Conservation (phyloP, 2,329 filamentous ascomycete genomes). For the Colletotrichum costaricense region DNA sequence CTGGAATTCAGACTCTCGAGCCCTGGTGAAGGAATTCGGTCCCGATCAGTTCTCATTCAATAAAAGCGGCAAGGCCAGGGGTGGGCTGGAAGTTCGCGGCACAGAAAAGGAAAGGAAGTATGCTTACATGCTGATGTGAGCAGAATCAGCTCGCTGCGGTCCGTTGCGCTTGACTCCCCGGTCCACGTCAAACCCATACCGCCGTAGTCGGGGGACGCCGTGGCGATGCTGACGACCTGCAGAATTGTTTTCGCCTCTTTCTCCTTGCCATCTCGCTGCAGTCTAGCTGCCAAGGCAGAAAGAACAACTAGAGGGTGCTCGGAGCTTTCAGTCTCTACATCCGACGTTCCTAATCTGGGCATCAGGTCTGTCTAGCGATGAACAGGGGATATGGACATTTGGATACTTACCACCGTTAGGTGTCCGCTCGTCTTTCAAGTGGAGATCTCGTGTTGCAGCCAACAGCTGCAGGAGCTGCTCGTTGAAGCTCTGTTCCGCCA, state of each 20-base stretch:
- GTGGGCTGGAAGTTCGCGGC: background rate
- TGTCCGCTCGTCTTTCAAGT: background rate
- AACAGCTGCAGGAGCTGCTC: background rate
- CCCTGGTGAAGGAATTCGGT: conserved; percentile 34
- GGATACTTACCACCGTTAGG: background rate
- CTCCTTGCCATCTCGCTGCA: background rate
- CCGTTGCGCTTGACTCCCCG: background rate
- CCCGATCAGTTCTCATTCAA: background rate
- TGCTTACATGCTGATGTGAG: conserved; percentile 18
- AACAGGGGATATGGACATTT: background rate
- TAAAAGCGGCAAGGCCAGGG: background rate
- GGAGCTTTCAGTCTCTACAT: background rate
- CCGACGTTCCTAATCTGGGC: background rate
- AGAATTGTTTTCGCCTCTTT: background rate
- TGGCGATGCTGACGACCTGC: conserved; percentile 11
- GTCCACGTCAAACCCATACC: conserved; percentile 13
- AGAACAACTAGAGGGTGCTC: background rate
- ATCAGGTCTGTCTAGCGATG: background rate
- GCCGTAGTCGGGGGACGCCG: conserved; percentile 11
- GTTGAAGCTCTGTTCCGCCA: background rate
- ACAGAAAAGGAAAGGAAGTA: background rate
- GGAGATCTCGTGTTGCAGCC: background rate
- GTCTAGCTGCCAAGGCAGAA: background rate
- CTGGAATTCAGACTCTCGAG: conserved; percentile 19
- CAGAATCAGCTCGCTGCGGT: conserved; percentile 5